Evolutionary conservation across 139 green algal genomes (phyloP).

Genomic region (Pedinophyceae sp.): DNA sequence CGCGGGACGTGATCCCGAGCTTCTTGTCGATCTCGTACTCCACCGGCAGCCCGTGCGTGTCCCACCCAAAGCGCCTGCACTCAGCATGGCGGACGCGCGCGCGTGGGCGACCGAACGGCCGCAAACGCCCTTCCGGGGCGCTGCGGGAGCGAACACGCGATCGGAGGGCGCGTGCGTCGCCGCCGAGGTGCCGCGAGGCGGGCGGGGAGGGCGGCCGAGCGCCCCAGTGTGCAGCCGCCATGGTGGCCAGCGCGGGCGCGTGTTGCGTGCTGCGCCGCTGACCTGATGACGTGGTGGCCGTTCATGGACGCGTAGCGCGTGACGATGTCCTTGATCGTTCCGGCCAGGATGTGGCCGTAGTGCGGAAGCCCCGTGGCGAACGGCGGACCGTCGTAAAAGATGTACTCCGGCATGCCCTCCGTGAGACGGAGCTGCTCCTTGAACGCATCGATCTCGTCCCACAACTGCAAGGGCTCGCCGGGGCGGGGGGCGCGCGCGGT

Average conservation of each 20-base stretch:
- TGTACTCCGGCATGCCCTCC: constrained; percentile 81
- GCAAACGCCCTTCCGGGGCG: too few species aligned
- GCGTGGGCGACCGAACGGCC: too few species aligned
- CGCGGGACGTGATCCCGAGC: constrained; percentile 55
- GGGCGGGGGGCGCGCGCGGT: too few species aligned
- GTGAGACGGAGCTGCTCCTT: constrained; percentile 68
- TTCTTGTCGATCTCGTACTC: constrained; percentile 99
- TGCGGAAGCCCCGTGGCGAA: constrained; percentile 97
- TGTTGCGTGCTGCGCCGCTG: too few species aligned
- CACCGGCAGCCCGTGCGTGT: constrained; percentile 96
- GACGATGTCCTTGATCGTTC: constrained; percentile 97
- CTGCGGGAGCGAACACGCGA: too few species aligned
- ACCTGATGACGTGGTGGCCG: constrained; percentile 74
- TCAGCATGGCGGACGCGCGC: too few species aligned
- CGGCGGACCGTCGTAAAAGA: constrained; percentile 96
- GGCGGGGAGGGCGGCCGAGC: too few species aligned
- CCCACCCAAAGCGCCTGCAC: constrained; percentile 91
- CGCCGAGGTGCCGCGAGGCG: too few species aligned
- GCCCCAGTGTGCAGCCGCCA: too few species aligned
- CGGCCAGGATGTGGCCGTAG: constrained; percentile 96
- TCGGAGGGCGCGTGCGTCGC: too few species aligned
- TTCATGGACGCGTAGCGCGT: constrained; percentile 79
- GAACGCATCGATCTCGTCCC: constrained; percentile 67
- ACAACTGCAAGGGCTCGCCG: constrained; percentile 22
- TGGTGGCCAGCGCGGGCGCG: too few species aligned